Evolutionary conservation across 305 asterid genomes (phyloP).

Genomic region (Salvia sclarea): DNA sequence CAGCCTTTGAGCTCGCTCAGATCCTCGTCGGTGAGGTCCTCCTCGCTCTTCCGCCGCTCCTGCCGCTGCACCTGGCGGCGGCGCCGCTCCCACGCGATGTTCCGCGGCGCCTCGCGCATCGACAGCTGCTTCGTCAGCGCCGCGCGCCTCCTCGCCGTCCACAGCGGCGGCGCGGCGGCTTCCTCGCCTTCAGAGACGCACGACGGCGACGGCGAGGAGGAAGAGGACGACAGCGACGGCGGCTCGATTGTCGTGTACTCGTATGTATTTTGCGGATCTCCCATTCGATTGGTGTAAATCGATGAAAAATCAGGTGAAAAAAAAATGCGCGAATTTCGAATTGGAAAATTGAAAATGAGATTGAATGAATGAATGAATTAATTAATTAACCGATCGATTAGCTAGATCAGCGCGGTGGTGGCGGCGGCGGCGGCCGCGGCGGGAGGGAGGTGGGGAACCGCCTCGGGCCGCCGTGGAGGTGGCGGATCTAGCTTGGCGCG

Average conservation of each 20-base stretch:
- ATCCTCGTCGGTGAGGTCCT: constrained; percentile 71
- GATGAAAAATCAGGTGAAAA: too few species aligned
- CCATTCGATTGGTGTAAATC: too few species aligned
- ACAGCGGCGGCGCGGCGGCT: constrained; percentile 67
- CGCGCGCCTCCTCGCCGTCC: constrained; percentile 48
- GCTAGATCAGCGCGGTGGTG: background rate
- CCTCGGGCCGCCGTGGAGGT: constrained; percentile 45
- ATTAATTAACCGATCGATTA: background rate
- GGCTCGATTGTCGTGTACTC: constrained; percentile 17
- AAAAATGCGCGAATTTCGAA: constrained; percentile 42
- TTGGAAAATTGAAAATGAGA: background rate
- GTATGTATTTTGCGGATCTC: constrained; percentile 23
- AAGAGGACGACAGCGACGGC: constrained; percentile 27
- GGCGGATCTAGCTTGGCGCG: background rate
- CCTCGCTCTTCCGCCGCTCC: constrained; percentile 46
- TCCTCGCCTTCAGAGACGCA: constrained; percentile 55
- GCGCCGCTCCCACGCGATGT: constrained; percentile 79
- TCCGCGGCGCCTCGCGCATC: constrained; percentile 67
- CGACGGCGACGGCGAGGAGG: constrained; percentile 31
- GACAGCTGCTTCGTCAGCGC: constrained; percentile 59
- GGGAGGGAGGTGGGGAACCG: constrained; percentile 43
- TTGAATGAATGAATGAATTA: too few species aligned
- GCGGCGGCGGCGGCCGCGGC: constrained; percentile 33
- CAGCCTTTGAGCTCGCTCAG: constrained; percentile 77
- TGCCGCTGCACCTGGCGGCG: constrained; percentile 54